These are phyloP conservation scores for Chalaropsis ovoidea DNA, from an alignment of 2,329 filamentous ascomycete genomes.

Conservation along the genomic window DNA sequence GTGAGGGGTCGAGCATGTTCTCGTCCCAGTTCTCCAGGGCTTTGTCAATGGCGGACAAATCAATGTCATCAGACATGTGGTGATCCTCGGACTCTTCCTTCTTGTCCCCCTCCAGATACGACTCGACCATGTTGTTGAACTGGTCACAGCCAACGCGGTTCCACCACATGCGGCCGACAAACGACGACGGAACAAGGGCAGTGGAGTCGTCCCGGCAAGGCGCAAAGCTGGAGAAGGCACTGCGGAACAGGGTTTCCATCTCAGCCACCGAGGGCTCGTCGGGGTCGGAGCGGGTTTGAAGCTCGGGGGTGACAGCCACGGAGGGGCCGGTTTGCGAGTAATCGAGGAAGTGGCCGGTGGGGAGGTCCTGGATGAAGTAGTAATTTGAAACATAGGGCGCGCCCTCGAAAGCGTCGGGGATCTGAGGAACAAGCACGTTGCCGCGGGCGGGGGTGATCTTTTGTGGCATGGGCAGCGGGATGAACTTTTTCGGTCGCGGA, in stretches of 20 bases:
- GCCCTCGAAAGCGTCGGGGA: conserved; percentile 47
- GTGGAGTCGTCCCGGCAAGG: conserved; percentile 63
- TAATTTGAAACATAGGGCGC: conserved; percentile 45
- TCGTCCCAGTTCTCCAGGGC: conserved; percentile 51
- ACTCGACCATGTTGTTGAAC: conserved; percentile 55
- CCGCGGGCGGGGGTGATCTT: conserved; percentile 60
- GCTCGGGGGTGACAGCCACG: conserved; percentile 41
- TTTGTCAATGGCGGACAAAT: conserved; percentile 44
- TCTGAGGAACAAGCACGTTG: conserved; percentile 44
- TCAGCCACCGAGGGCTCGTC: conserved; percentile 53
- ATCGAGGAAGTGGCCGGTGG: conserved; percentile 60
- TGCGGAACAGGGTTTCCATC: conserved; percentile 64
- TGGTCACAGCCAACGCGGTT: conserved; percentile 56
- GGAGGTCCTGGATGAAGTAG: conserved; percentile 57
- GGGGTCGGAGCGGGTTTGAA: conserved; percentile 51
- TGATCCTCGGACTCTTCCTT: conserved; percentile 34
- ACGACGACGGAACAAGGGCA: conserved; percentile 57
- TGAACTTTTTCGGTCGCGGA: conserved; percentile 34
- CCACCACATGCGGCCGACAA: conserved; percentile 66
- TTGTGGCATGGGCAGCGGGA: conserved; percentile 48
- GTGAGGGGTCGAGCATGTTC: conserved; percentile 46
- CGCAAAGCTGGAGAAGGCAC: conserved; percentile 71
- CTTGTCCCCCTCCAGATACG: conserved; percentile 33
- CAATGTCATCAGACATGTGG: conserved; percentile 37
- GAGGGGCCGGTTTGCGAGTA: conserved; percentile 44